A percentile compares a stretch with the other conserved stretches of the same genome.
Evolutionary conservation across 148 eudicot species (phyloP).

Genomic region (Suaeda aralocaspica): DNA sequence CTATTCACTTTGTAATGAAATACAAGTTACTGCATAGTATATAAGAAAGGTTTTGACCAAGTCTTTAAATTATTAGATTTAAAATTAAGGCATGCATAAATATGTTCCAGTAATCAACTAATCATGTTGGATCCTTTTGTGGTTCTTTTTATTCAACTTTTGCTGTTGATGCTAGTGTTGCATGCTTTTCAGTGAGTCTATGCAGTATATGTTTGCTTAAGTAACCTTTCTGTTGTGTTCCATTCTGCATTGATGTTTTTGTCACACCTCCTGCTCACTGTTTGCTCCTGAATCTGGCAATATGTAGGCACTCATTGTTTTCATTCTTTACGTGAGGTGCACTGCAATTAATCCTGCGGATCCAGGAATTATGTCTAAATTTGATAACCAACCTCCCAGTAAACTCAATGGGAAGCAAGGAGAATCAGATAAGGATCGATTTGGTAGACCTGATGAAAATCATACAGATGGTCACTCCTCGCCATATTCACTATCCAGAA

Average conservation of each 20-base stretch:
- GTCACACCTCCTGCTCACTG: constrained; percentile 11
- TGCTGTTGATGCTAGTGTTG: too few relatives aligned
- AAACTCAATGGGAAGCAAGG: constrained; percentile 31
- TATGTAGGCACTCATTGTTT: constrained; percentile 74
- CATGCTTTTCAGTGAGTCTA: background rate
- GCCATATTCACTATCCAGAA: constrained; percentile 62
- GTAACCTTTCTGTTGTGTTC: background rate
- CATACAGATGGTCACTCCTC: constrained; percentile 57
- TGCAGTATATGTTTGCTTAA: background rate
- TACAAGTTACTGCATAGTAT: background rate
- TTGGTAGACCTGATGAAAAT: constrained; percentile 43
- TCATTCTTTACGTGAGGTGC: constrained; percentile 78
- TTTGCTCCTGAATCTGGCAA: constrained; percentile 13
- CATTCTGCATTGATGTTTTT: background rate
- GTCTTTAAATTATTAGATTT: background rate
- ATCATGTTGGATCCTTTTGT: too few relatives aligned
- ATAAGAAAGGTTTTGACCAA: background rate
- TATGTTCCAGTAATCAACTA: too few relatives aligned
- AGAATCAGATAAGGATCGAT: constrained; percentile 35
- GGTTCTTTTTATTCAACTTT: too few relatives aligned
- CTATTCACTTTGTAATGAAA: background rate
- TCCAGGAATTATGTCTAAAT: constrained; percentile 82
- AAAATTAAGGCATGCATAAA: too few relatives aligned
- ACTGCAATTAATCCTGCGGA: constrained; percentile 97
- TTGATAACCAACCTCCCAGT: constrained; percentile 34